phyloP scores from a whole-genome alignment of 768 basidiomycete genomes.

The Lepiota subincarnata region DNA sequence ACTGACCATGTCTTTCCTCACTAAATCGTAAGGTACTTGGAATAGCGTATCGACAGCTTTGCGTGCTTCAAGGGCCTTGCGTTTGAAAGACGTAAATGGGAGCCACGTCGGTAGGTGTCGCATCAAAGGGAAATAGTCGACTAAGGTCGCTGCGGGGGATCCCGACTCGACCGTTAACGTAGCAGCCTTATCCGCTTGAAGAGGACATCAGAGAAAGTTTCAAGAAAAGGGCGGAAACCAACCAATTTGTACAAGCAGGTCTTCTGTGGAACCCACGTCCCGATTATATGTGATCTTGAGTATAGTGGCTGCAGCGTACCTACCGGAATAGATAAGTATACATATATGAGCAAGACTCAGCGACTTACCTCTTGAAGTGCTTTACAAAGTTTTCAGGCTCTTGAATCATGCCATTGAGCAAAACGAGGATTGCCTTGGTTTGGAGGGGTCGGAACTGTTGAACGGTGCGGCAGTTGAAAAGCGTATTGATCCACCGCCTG shows the following conservation, averaged over 20 bases:
- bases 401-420: constrained; percentile 36
- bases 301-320: constrained; percentile 45
- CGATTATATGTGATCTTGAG: constrained; percentile 47
- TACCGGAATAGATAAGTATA: constrained; percentile 17
- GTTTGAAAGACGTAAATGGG: constrained; percentile 44
- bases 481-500: constrained; percentile 45
- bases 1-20: constrained; percentile 45
- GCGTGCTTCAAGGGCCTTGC: constrained; percentile 36
- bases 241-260: constrained; percentile 42
- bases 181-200: constrained; percentile 39
- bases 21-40: constrained; percentile 46
- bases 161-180: constrained; percentile 43
- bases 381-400: constrained; percentile 35
- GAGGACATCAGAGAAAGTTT: constrained; percentile 7
- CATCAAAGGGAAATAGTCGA: constrained; percentile 46
- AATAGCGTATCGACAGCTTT: constrained; percentile 46
- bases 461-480: constrained; percentile 43
- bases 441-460: constrained; percentile 37
- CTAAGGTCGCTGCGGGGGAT: constrained; percentile 41
- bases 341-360: not conserved
- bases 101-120: constrained; percentile 50
- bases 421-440: constrained; percentile 35
- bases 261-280: constrained; percentile 39
- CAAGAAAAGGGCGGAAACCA: constrained; percentile 8
- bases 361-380: constrained; percentile 39